Conservation (phyloP, 768 basidiomycete species). For the Guyanaporus albipodus region DNA sequence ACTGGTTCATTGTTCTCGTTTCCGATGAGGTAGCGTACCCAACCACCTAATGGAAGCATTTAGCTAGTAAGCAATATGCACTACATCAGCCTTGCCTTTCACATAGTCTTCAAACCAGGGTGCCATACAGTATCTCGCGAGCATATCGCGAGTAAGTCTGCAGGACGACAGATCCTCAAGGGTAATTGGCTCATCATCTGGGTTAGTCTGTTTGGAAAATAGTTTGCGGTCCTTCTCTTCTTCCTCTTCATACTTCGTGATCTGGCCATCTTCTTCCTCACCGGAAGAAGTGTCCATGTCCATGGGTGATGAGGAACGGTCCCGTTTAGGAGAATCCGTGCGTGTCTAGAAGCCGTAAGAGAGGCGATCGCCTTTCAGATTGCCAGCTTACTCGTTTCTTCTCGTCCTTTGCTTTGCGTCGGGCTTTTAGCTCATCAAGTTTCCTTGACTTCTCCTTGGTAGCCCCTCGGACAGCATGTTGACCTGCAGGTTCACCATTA, state of each 20-base stretch:
- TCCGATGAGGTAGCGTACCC: slow-evolving; percentile 83
- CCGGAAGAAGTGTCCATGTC: slow-evolving; percentile 81
- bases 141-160: slow-evolving; percentile 60
- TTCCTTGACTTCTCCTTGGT: slow-evolving; percentile 79
- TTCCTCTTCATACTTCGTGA: slow-evolving; percentile 68
- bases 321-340: slow-evolving; percentile 57
- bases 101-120: slow-evolving; percentile 88
- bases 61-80: not conserved
- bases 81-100: slow-evolving; percentile 48
- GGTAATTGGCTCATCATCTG: slow-evolving; percentile 46
- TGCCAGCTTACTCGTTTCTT: slow-evolving; percentile 63
- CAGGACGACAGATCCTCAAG: slow-evolving; percentile 58
- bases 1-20: slow-evolving; percentile 51
- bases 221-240: slow-evolving; percentile 60
- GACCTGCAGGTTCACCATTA: slow-evolving; percentile 43
- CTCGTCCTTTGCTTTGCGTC: slow-evolving; percentile 85
- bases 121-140: slow-evolving; percentile 67
- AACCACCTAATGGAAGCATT: slow-evolving; percentile 56
- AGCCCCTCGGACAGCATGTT: slow-evolving; percentile 66
- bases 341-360: slow-evolving; percentile 36
- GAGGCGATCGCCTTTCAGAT: not conserved
- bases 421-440: slow-evolving; percentile 82
- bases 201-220: slow-evolving; percentile 39
- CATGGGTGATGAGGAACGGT: slow-evolving; percentile 76
- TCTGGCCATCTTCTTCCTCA: slow-evolving; percentile 76